Conservation (phyloP, 345 rosid species). For the Pelargonium nanum region DNA sequence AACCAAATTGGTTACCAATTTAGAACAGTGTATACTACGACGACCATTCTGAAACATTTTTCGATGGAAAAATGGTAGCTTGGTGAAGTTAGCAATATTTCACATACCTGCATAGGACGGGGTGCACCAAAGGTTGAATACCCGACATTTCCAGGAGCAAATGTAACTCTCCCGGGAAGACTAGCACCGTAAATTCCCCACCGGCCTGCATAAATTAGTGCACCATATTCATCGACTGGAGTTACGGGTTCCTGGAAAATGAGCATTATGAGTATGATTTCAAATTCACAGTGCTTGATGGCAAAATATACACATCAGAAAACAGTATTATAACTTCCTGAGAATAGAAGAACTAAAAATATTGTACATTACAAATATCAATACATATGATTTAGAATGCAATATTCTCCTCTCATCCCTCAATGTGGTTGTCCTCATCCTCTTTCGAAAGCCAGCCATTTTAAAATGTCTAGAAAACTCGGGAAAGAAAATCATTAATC, state of each 20-base stretch:
- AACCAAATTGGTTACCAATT: no score
- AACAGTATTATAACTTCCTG: no score
- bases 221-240: constrained; percentile 77
- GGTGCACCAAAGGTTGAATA: constrained; percentile 90
- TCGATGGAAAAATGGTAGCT: neutral
- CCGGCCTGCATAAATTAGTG: constrained; percentile 80
- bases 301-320: no score
- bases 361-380: no score
- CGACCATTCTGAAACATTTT: neutral
- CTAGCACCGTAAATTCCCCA: constrained; percentile 86
- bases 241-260: constrained; percentile 47
- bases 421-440: no score
- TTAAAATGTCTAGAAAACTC: neutral
- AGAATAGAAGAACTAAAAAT: no score
- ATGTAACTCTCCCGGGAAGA: constrained; percentile 91
- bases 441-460: constrained; percentile 1
- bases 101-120: constrained; percentile 69
- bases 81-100: constrained; percentile 1
- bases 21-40: neutral
- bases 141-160: constrained; percentile 90
- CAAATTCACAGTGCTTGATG: neutral
- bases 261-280: constrained; percentile 9
- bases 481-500: constrained; percentile 1
- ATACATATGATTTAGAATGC: no score
- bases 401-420: neutral